Conservation (phyloP, 225 moss, liverwort and hornwort genomes). For the Anthoceros angustus region DNA sequence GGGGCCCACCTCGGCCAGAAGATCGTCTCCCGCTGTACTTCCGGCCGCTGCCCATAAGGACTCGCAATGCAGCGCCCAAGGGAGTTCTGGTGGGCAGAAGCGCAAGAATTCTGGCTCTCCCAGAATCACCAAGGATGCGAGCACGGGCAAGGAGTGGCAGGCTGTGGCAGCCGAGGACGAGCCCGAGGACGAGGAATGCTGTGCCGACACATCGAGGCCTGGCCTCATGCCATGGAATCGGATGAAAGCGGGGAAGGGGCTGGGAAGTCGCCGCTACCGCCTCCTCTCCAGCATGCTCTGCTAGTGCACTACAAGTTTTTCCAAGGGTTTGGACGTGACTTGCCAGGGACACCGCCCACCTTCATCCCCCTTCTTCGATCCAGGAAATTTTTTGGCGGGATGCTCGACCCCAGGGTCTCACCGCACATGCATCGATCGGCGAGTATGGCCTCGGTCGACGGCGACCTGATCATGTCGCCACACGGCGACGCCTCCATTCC, state of each 20-base stretch:
- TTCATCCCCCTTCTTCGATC: not conserved
- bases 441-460: too few relatives aligned
- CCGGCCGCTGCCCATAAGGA: not conserved
- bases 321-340: not conserved
- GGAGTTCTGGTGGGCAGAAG: not conserved
- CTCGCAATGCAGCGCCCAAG: not conserved
- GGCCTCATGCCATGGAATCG: not conserved
- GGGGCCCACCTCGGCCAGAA: too few relatives aligned
- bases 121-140: not conserved
- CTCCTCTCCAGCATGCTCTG: constrained; percentile 3
- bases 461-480: too few relatives aligned
- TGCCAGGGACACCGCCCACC: not conserved
- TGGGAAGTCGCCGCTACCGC: not conserved
- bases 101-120: not conserved
- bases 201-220: not conserved
- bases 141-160: not conserved
- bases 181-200: not conserved
- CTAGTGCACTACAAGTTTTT: not conserved
- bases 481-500: too few relatives aligned
- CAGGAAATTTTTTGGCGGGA: too few relatives aligned
- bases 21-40: too few relatives aligned
- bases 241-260: not conserved
- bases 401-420: too few relatives aligned
- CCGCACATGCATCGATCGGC: too few relatives aligned
- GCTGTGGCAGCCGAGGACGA: not conserved